These are phyloP conservation scores for Cardiospermum halicacabum DNA, from an alignment of 345 rosid genomes.

Conservation along the genomic window DNA sequence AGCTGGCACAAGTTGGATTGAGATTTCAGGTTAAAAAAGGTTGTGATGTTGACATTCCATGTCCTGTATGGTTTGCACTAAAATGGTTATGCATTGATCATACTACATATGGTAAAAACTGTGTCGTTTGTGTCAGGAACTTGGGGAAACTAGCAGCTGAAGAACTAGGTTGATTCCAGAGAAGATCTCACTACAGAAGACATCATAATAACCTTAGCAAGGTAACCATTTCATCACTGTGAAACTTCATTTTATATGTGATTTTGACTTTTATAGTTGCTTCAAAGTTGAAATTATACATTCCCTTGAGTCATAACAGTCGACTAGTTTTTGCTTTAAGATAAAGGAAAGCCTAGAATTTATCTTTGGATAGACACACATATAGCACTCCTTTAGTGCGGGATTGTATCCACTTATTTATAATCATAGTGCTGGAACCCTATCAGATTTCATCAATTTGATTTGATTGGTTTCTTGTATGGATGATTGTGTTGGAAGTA, in stretches of 20 bases:
- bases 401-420: neutral
- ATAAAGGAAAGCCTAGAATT: neutral
- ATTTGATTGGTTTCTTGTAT: no score
- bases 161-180: neutral
- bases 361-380: neutral
- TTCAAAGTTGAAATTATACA: neutral
- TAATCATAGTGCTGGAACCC: no score
- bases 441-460: neutral
- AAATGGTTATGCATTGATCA: slow-evolving; percentile 7
- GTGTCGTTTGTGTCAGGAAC: neutral
- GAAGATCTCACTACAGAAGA: slow-evolving; percentile 1
- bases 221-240: neutral
- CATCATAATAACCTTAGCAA: neutral
- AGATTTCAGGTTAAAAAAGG: slow-evolving; percentile 23
- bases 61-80: neutral
- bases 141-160: neutral
- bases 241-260: neutral
- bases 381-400: neutral
- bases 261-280: neutral
- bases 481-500: neutral
- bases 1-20: slow-evolving; percentile 66
- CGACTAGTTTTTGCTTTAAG: neutral
- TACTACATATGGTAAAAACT: neutral
- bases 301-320: neutral
- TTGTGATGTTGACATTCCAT: neutral